A percentile compares a stretch with the other conserved stretches of the same genome.
phyloP scores from a whole-genome alignment of 192 early-diverging fungal species.

The Physocladia obscura region DNA sequence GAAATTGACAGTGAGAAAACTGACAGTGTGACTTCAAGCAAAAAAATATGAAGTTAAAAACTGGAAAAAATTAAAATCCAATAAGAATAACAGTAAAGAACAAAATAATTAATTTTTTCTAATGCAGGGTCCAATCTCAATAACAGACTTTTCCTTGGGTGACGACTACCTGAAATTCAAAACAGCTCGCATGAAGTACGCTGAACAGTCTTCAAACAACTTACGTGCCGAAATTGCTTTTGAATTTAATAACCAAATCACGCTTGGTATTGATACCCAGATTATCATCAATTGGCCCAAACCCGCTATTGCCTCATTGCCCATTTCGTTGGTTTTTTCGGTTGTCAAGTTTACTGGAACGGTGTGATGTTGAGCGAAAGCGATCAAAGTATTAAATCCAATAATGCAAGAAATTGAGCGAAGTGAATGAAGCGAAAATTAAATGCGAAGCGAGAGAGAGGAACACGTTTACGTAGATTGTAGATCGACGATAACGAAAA shows the following conservation, averaged over 20 bases:
- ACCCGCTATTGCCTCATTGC: conserved; percentile 81
- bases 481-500: too few relatives aligned
- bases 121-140: conserved; percentile 55
- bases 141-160: conserved; percentile 61
- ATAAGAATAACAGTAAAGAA: conserved; percentile 11
- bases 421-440: too few relatives aligned
- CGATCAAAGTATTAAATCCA: too few relatives aligned
- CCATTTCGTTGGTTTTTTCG: conserved; percentile 82
- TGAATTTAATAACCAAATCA: conserved; percentile 88
- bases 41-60: too few relatives aligned
- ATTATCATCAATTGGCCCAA: conserved; percentile 96
- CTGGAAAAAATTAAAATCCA: neutral
- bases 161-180: conserved; percentile 57
- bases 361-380: conserved; percentile 50
- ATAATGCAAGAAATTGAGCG: neutral
- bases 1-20: too few relatives aligned
- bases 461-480: too few relatives aligned
- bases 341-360: conserved; percentile 90
- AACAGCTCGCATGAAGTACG: conserved; percentile 39
- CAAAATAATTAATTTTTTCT: neutral
- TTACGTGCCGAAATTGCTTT: conserved; percentile 77
- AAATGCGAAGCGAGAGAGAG: too few relatives aligned
- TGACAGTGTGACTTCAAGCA: too few relatives aligned
- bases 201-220: conserved; percentile 44
- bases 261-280: conserved; percentile 87